Conservation (phyloP, 139 green algal species). For the Nannochloris sp. region DNA sequence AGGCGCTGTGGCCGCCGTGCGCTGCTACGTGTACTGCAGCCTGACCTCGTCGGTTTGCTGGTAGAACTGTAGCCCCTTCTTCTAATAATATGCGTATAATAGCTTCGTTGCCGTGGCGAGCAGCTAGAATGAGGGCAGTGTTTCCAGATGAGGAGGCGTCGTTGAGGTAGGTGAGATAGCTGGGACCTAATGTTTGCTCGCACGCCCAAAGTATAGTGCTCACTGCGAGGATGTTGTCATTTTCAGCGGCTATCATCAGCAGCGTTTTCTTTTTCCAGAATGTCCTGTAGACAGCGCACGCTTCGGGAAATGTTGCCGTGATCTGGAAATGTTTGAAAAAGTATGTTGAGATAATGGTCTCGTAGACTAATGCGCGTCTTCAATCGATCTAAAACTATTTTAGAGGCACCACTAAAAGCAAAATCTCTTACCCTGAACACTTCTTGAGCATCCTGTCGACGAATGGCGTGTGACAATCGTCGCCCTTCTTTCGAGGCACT, state of each 20-base stretch:
- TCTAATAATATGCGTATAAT: slow-evolving; percentile 8
- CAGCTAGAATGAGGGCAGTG: slow-evolving; percentile 8
- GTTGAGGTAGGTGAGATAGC: slow-evolving; percentile 6
- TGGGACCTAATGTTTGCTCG: slow-evolving; percentile 1
- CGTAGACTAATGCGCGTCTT: too few species aligned
- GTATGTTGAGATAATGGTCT: too few species aligned
- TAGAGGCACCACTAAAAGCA: too few species aligned
- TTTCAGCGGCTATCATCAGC: background rate
- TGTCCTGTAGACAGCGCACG: background rate
- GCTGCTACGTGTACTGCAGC: slow-evolving; percentile 5
- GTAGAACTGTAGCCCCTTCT: slow-evolving; percentile 1
- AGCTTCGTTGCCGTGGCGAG: background rate
- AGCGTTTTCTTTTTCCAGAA: background rate
- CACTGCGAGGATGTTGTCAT: background rate
- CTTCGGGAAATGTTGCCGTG: background rate
- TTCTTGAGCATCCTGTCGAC: too few species aligned
- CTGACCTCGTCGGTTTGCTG: background rate
- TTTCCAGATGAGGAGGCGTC: background rate
- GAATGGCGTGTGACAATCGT: too few species aligned
- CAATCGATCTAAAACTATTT: too few species aligned
- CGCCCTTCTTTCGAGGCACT: too few species aligned
- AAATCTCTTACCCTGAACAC: too few species aligned
- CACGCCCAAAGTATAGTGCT: slow-evolving; percentile 6
- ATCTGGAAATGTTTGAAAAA: too few species aligned
- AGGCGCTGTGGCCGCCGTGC: background rate